Percentiles rank a stretch among this genome's conserved stretches.
Conservation (phyloP, 2,329 filamentous ascomycete genomes). For the Dactylellina cionopaga region DNA sequence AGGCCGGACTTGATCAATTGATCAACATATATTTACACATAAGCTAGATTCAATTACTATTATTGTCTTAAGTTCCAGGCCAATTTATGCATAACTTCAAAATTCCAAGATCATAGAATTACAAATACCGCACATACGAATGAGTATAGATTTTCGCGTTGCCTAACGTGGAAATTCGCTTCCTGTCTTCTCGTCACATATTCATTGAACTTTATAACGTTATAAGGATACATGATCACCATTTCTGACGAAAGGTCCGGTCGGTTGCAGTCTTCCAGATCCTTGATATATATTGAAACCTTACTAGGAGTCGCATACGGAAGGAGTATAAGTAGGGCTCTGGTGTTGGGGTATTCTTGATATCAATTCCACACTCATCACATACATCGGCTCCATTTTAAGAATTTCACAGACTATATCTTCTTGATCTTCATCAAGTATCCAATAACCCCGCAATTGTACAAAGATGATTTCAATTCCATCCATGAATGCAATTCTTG, state of each 20-base stretch:
- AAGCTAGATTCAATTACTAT: neutral
- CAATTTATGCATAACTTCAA: neutral
- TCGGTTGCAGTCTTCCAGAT: neutral
- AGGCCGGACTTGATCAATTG: neutral
- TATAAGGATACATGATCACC: neutral
- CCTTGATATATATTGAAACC: neutral
- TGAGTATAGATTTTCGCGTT: neutral
- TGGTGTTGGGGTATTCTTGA: no score
- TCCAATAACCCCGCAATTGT: no score
- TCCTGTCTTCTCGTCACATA: neutral
- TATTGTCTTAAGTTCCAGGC: neutral
- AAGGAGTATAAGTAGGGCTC: neutral
- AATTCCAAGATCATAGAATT: neutral
- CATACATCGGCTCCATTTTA: no score
- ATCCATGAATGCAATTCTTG: no score
- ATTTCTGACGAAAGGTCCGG: neutral
- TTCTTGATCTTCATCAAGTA: neutral
- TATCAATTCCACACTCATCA: no score
- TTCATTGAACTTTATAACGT: neutral
- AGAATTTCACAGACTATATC: no score
- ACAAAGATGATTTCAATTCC: no score
- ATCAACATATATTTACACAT: neutral
- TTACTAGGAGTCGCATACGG: neutral
- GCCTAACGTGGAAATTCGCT: neutral
- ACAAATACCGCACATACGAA: neutral